Evolutionary conservation across 2,329 filamentous ascomycete genomes (phyloP).

Genomic region (Lachnellula suecica): DNA sequence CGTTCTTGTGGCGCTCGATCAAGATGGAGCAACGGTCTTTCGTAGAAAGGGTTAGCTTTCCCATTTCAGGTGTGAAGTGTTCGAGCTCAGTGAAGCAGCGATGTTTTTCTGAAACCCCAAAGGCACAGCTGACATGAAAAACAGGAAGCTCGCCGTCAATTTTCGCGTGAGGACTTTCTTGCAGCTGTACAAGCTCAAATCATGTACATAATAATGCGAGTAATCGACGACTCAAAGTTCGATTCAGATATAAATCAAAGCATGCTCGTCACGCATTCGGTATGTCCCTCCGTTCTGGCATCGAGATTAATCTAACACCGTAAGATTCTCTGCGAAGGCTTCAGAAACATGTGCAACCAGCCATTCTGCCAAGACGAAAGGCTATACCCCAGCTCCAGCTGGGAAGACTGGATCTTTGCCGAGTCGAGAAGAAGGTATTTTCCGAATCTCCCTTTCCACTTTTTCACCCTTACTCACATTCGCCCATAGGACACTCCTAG

Average conservation of each 20-base stretch:
- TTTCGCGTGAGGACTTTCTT: conserved; percentile 1
- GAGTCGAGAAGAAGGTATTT: conserved; percentile 11
- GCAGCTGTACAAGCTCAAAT: conserved; percentile 2
- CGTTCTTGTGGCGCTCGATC: conserved; percentile 21
- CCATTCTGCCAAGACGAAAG: conserved; percentile 1
- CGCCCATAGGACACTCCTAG: neutral
- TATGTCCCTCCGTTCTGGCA: neutral
- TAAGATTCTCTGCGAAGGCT: conserved; percentile 2
- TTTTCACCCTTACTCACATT: neutral
- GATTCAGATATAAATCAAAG: neutral
- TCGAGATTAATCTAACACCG: neutral
- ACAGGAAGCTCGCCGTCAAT: neutral
- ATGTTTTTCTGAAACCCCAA: too few species aligned
- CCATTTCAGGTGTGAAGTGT: too few species aligned
- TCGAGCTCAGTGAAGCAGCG: too few species aligned
- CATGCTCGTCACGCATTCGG: conserved; percentile 2
- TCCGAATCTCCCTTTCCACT: neutral
- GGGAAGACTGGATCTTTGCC: conserved; percentile 16
- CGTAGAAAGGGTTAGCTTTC: conserved; percentile 2
- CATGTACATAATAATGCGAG: conserved; percentile 12
- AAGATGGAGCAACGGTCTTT: conserved; percentile 9
- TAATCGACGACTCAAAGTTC: conserved; percentile 2
- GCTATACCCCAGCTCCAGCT: conserved; percentile 1
- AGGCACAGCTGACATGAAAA: neutral
- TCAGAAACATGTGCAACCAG: neutral